phyloP scores from a whole-genome alignment of 331 rosid species.

The Stylosanthes scabra region DNA sequence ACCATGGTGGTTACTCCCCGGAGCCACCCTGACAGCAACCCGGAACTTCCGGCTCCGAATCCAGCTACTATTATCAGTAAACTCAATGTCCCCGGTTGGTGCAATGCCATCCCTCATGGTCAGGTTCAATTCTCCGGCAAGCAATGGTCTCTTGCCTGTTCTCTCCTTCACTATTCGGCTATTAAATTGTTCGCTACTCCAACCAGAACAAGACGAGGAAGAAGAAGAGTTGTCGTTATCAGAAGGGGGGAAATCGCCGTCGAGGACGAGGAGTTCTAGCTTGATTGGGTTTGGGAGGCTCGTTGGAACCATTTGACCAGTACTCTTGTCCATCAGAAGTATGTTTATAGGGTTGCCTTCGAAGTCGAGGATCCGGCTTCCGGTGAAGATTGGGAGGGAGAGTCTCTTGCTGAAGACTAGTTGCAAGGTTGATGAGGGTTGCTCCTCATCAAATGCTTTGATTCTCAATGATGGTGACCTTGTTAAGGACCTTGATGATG shows the following conservation, averaged over 20 bases:
- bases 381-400: conserved; percentile 61
- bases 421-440: conserved; percentile 52
- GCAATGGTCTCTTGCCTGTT: conserved; percentile 73
- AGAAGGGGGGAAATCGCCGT: conserved; percentile 70
- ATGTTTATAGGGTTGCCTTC: conserved; percentile 58
- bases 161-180: conserved; percentile 68
- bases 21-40: conserved; percentile 54
- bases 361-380: conserved; percentile 58
- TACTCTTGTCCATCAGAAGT: conserved; percentile 51
- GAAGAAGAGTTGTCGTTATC: conserved; percentile 27
- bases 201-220: neutral
- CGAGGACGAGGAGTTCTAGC: conserved; percentile 73
- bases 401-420: conserved; percentile 56
- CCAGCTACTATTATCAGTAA: conserved; percentile 91
- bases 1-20: conserved; percentile 46
- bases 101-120: conserved; percentile 62
- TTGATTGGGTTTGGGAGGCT: conserved; percentile 50
- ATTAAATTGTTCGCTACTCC: conserved; percentile 65
- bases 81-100: conserved; percentile 68
- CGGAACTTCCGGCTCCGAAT: conserved; percentile 69
- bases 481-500: conserved; percentile 23
- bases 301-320: conserved; percentile 40
- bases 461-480: conserved; percentile 75
- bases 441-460: conserved; percentile 48
- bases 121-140: conserved; percentile 66